Percentiles rank a stretch among this genome's conserved stretches.
Conservation (phyloP, 768 basidiomycete species). For the Mycena rebaudengoi region DNA sequence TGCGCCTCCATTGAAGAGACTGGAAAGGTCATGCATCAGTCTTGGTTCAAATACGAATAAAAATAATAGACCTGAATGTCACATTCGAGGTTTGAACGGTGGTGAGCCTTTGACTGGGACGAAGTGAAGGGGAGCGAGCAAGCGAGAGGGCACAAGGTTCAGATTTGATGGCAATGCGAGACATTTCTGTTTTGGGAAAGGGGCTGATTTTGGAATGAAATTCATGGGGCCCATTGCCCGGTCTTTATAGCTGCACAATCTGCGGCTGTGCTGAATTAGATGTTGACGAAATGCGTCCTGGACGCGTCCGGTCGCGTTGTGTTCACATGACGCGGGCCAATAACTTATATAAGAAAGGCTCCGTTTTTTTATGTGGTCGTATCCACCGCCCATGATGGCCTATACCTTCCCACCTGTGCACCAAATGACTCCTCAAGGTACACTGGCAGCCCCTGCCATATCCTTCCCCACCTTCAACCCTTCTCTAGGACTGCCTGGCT, state of each 20-base stretch:
- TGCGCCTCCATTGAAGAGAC: slow-evolving; percentile 5
- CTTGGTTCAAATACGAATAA: not conserved
- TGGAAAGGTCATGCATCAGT: not conserved
- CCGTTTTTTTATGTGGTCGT: too few relatives aligned
- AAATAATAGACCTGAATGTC: too few relatives aligned
- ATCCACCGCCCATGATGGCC: too few relatives aligned
- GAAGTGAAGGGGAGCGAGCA: not conserved
- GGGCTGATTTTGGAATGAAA: too few relatives aligned
- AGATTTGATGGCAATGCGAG: not conserved
- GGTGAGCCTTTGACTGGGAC: too few relatives aligned
- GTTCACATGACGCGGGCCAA: not conserved
- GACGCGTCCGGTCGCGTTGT: not conserved
- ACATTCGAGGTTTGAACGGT: too few relatives aligned
- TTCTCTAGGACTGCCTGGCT: not conserved
- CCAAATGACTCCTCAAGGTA: too few relatives aligned
- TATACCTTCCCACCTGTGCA: too few relatives aligned
- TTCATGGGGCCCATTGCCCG: too few relatives aligned
- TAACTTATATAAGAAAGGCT: not conserved
- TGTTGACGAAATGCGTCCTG: not conserved
- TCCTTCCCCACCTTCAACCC: not conserved
- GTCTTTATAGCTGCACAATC: too few relatives aligned
- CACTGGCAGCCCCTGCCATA: too few relatives aligned
- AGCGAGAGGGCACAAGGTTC: not conserved
- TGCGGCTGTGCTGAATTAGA: not conserved
- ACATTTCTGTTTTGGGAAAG: not conserved